Evolutionary conservation across 1,139 yeast species (phyloP).

Genomic region (Saccharomyces hybrid): DNA sequence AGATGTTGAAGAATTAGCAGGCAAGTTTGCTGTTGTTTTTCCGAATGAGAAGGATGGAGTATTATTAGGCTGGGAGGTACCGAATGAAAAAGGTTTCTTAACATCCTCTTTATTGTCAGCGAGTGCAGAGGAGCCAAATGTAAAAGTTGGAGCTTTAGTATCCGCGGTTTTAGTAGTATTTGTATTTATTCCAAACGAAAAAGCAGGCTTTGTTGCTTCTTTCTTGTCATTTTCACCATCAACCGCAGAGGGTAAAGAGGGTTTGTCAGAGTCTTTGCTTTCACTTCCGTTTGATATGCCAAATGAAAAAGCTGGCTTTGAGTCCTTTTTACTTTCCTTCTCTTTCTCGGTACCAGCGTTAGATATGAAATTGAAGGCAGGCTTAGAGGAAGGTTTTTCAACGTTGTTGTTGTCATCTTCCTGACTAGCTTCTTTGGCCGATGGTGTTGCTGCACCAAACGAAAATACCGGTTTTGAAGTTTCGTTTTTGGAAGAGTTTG

Average conservation of each 20-base stretch:
- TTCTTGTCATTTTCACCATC: slow-evolving; percentile 3
- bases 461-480: slow-evolving; percentile 21
- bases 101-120: slow-evolving; percentile 7
- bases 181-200: slow-evolving; percentile 24
- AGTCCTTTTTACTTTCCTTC: background rate
- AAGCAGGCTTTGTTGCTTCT: slow-evolving; percentile 21
- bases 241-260: slow-evolving; percentile 31
- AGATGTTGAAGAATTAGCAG: background rate
- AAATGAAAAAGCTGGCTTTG: slow-evolving; percentile 17
- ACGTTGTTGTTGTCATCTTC: slow-evolving; percentile 3
- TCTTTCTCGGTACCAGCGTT: slow-evolving; percentile 4
- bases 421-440: slow-evolving; percentile 2
- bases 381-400: slow-evolving; percentile 9
- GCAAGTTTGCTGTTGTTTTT: slow-evolving; percentile 5
- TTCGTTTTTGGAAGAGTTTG: slow-evolving; percentile 6
- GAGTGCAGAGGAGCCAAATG: slow-evolving; percentile 23
- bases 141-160: slow-evolving; percentile 23
- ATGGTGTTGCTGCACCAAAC: slow-evolving; percentile 18
- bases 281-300: slow-evolving; percentile 7
- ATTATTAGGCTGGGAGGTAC: background rate
- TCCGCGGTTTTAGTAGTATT: background rate
- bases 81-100: background rate
- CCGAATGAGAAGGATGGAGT: slow-evolving; percentile 20
- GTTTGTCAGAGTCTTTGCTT: slow-evolving; percentile 14
- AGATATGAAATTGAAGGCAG: slow-evolving; percentile 23